Percentiles rank a stretch among this genome's conserved stretches.
These are phyloP conservation scores for Penicillium argentinense DNA, from an alignment of 495 filamentous ascomycete species.

Conservation along the genomic window DNA sequence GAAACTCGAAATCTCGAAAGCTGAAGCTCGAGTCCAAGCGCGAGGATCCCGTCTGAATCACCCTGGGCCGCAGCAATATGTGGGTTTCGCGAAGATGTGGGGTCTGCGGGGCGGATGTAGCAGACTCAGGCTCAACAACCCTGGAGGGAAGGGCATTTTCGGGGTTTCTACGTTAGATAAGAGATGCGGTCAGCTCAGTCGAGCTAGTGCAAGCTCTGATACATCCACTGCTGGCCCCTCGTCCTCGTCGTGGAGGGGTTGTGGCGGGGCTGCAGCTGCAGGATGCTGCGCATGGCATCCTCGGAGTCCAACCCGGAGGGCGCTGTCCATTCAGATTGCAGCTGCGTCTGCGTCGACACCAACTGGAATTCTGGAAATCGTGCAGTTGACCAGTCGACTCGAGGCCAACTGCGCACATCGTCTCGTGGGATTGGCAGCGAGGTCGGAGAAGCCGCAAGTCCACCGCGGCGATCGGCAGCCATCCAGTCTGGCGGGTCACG, in stretches of 20 bases:
- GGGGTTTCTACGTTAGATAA: too few species aligned
- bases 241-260: too few species aligned
- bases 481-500: neutral
- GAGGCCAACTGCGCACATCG: too few species aligned
- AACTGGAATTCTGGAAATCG: too few species aligned
- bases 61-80: too few species aligned
- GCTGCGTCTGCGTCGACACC: too few species aligned
- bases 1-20: too few species aligned
- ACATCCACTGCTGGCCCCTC: constrained; percentile 1
- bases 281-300: neutral
- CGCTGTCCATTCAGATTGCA: too few species aligned
- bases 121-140: neutral
- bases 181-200: neutral
- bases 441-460: neutral
- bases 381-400: too few species aligned
- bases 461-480: neutral
- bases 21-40: too few species aligned
- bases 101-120: neutral
- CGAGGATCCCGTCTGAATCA: too few species aligned
- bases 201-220: neutral
- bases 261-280: neutral
- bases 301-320: neutral
- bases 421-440: neutral
- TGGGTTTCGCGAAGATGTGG: neutral
- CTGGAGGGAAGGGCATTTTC: too few species aligned